Conservation (phyloP, 441 rosid species). For the Erysimum cheiri region DNA sequence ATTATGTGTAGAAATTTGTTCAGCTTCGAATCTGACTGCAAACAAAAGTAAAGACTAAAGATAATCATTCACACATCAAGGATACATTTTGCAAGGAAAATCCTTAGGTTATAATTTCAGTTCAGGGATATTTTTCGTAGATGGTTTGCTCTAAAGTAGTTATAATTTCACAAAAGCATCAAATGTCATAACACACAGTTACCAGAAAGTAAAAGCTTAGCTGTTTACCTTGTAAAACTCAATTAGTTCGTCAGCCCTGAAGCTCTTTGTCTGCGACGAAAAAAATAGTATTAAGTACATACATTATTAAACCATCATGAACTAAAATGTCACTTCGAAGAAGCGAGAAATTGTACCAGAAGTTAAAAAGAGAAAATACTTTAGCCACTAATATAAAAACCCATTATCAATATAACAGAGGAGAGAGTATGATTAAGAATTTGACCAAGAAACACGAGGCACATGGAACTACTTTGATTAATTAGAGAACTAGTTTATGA, state of each 20-base stretch:
- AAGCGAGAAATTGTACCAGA: background rate
- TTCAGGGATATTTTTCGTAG: background rate
- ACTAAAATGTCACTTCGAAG: background rate
- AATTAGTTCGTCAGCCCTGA: slow-evolving; percentile 87
- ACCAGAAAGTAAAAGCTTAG: background rate
- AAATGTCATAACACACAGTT: background rate
- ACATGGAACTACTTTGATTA: background rate
- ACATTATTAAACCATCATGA: slow-evolving; percentile 2
- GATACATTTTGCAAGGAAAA: background rate
- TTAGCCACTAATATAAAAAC: background rate
- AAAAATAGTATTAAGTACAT: slow-evolving; percentile 22
- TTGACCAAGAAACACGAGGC: slow-evolving; percentile 8
- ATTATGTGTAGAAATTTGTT: slow-evolving; percentile 92
- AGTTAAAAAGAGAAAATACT: background rate
- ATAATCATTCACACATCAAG: slow-evolving; percentile 2
- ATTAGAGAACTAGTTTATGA: slow-evolving; percentile 23
- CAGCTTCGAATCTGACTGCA: slow-evolving; percentile 90
- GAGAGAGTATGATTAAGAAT: background rate
- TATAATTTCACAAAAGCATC: background rate
- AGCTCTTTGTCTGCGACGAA: slow-evolving; percentile 62
- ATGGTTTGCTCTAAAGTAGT: background rate
- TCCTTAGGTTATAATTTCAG: too few species aligned
- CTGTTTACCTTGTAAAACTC: slow-evolving; percentile 76
- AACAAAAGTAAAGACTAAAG: slow-evolving; percentile 27
- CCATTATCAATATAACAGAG: slow-evolving; percentile 11